Conservation (phyloP, 1,284 basidiomycete genomes). For the Takashimella koratensis region DNA sequence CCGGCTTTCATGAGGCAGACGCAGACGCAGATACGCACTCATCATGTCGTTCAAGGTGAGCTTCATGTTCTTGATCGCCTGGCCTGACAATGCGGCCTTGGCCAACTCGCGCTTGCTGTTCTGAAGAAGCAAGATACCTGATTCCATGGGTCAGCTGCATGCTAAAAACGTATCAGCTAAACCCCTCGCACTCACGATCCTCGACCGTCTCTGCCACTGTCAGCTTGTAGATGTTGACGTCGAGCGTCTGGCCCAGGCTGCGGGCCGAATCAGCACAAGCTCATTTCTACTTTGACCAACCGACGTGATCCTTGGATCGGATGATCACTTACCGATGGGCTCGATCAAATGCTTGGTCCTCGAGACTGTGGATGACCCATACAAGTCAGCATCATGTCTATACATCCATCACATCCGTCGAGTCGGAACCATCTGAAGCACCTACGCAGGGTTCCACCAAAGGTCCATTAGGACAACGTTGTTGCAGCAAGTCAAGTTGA, state of each 20-base stretch:
- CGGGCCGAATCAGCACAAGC: too few species aligned
- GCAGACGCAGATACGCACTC: slow-evolving; percentile 41
- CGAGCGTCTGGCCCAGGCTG: slow-evolving; percentile 72
- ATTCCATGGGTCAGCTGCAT: slow-evolving; percentile 1
- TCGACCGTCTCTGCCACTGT: slow-evolving; percentile 86
- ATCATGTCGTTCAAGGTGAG: slow-evolving; percentile 81
- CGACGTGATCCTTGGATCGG: too few species aligned
- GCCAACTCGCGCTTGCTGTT: slow-evolving; percentile 82
- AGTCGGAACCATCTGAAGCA: neutral
- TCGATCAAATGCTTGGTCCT: slow-evolving; percentile 89
- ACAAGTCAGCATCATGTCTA: too few species aligned
- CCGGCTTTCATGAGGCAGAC: too few species aligned
- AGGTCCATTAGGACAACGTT: slow-evolving; percentile 88
- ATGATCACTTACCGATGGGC: slow-evolving; percentile 63
- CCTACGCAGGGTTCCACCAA: slow-evolving; percentile 84
- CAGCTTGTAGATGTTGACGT: slow-evolving; percentile 90
- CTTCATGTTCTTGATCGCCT: slow-evolving; percentile 77
- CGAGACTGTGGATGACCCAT: slow-evolving; percentile 55
- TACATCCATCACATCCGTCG: neutral
- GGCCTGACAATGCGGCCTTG: slow-evolving; percentile 78
- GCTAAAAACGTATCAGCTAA: neutral
- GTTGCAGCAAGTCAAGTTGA: slow-evolving; percentile 92
- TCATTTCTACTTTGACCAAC: too few species aligned
- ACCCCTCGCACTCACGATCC: slow-evolving; percentile 63
- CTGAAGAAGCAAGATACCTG: slow-evolving; percentile 63